Evolutionary conservation across 2,329 filamentous ascomycete genomes (phyloP).

Genomic region (Mycosphaerella sp.): DNA sequence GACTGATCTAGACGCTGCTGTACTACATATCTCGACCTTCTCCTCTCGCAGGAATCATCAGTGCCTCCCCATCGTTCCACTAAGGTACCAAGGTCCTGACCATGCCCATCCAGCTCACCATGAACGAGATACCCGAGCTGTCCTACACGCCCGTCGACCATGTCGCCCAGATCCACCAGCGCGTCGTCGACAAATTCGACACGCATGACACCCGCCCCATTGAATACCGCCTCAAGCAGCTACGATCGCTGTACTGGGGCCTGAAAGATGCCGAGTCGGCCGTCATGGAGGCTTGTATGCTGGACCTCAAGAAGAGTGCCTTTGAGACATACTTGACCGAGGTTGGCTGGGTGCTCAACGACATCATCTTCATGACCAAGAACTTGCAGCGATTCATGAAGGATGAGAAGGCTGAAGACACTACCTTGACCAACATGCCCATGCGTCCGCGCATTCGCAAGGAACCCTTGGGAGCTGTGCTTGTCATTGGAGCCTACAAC

Average conservation of each 20-base stretch:
- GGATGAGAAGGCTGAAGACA: slow-evolving; percentile 69
- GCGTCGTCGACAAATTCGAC: slow-evolving; percentile 62
- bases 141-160: slow-evolving; percentile 56
- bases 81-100: too few relatives aligned
- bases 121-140: slow-evolving; percentile 30
- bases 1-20: too few relatives aligned
- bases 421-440: slow-evolving; percentile 60
- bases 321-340: slow-evolving; percentile 72
- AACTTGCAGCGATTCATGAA: slow-evolving; percentile 76
- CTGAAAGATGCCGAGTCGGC: slow-evolving; percentile 70
- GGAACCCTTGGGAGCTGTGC: slow-evolving; percentile 75
- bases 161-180: slow-evolving; percentile 57
- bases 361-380: slow-evolving; percentile 70
- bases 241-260: slow-evolving; percentile 92
- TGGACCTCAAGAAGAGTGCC: slow-evolving; percentile 70
- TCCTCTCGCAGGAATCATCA: too few relatives aligned
- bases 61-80: too few relatives aligned
- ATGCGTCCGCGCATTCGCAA: slow-evolving; percentile 73
- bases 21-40: too few relatives aligned
- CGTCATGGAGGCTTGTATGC: slow-evolving; percentile 66
- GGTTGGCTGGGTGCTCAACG: slow-evolving; percentile 70
- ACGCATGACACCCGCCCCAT: slow-evolving; percentile 76
- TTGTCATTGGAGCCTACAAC: slow-evolving; percentile 89
- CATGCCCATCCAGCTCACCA: slow-evolving; percentile 20
- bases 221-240: slow-evolving; percentile 74